These are phyloP conservation scores for Sphaerobolus stellatus DNA, from an alignment of 1,284 basidiomycete genomes.

Conservation along the genomic window DNA sequence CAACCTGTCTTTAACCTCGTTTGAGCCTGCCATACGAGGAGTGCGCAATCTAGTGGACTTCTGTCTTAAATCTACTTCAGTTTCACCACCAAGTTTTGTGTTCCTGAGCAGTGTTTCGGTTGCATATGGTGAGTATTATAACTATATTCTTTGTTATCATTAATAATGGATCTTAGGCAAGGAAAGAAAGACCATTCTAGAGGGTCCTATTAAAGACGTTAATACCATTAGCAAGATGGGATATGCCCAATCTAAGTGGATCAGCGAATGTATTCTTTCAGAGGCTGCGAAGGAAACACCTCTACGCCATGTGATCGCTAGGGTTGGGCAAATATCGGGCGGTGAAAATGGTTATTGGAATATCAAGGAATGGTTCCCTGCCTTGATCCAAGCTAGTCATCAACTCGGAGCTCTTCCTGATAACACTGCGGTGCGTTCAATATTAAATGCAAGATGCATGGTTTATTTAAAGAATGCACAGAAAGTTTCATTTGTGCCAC, in stretches of 20 bases:
- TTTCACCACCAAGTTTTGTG: constrained; percentile 1
- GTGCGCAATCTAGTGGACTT: constrained; percentile 12
- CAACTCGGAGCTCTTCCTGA: constrained; percentile 13
- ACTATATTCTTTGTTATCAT: not conserved
- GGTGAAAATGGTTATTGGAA: constrained; percentile 15
- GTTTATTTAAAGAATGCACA: not conserved
- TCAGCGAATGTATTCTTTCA: constrained; percentile 29
- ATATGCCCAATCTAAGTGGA: constrained; percentile 37
- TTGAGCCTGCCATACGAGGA: constrained; percentile 14
- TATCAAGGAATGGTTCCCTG: constrained; percentile 13
- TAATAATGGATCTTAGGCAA: not conserved
- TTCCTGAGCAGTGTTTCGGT: constrained; percentile 33
- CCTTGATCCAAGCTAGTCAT: constrained; percentile 7
- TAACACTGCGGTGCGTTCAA: constrained; percentile 1
- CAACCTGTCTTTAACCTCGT: constrained; percentile 14
- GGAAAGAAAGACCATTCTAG: constrained; percentile 10
- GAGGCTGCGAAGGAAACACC: constrained; percentile 22
- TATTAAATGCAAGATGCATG: not conserved
- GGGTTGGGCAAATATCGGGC: constrained; percentile 13
- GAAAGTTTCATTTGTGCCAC: constrained; percentile 19
- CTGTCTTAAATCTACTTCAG: constrained; percentile 3
- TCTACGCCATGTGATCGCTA: constrained; percentile 19
- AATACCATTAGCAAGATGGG: constrained; percentile 26
- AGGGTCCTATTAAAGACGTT: constrained; percentile 22
- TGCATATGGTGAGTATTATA: constrained; percentile 21